Conservation (phyloP, 352 stramenopile genomes). For the Globisporangium irregulare region DNA sequence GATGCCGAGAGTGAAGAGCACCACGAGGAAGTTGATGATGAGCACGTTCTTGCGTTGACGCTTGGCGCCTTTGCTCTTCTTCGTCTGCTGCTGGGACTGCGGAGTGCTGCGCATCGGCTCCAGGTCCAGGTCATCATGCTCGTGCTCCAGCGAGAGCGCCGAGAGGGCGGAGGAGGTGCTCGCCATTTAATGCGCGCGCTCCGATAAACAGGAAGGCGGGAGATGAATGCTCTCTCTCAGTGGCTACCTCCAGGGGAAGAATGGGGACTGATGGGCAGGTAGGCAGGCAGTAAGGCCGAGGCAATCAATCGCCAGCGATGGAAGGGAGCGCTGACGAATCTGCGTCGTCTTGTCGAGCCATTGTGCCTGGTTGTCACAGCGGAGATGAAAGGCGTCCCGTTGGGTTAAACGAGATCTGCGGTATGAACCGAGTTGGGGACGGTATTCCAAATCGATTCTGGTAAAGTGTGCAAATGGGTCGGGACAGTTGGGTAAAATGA, state of each 20-base stretch:
- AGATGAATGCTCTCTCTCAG: neutral
- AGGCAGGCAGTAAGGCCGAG: neutral
- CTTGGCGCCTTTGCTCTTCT: neutral
- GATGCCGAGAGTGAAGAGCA: conserved; percentile 11
- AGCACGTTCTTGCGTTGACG: conserved; percentile 14
- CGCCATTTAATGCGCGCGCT: neutral
- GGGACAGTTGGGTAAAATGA: too few species aligned
- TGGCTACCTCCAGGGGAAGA: neutral
- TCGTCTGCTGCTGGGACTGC: neutral
- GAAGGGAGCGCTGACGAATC: neutral
- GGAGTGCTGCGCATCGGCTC: neutral
- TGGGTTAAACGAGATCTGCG: neutral
- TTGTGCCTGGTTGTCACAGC: neutral
- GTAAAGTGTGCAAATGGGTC: neutral
- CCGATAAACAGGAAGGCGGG: neutral
- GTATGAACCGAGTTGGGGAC: neutral
- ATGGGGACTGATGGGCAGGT: neutral
- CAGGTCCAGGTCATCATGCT: neutral
- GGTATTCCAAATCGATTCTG: neutral
- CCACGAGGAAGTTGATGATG: conserved; percentile 12
- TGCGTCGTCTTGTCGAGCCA: neutral
- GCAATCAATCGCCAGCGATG: neutral
- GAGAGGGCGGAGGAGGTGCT: conserved; percentile 1
- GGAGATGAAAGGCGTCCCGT: neutral
- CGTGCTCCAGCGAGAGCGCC: conserved; percentile 2